Base-by-base conservation (phyloP, 2,329 filamentous ascomycete genomes). In the Aspergillus persii region DNA sequence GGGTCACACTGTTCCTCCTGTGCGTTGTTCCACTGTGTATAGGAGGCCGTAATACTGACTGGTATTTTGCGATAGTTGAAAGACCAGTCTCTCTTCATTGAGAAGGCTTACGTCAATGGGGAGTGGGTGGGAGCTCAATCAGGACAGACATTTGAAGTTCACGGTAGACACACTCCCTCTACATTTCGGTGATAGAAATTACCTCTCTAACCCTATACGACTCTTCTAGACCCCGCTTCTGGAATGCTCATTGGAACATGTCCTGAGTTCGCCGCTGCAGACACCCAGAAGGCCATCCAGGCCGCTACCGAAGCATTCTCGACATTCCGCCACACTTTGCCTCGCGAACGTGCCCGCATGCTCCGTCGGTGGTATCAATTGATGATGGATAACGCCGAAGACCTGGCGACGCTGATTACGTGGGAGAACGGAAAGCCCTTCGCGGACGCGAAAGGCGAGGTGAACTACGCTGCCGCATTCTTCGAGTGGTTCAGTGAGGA, bases 81-180 rank as follows among this genome's bases (percentile, higher is more conserved):
- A 71, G 90, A 94, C 68, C 85, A 86, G 39, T 91, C 89, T 27
- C 84, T 99, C 61, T 85, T 98, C 70, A 97, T 96, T 80, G 86
- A 89, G 67, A 85, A 93, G 73, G 79, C 87, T 70, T 97, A 94
- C 73, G 88, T 98, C 71, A 94, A 99, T 74, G 95, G 95, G 70
- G 85, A 96, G 84, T 99, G 93, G 91, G 85, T 96, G 62, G 83
- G 84, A 68, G 91, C 94, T 67, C 86, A 87, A 71, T 96, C 92
- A 0, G 91, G 92, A 72, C 88, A 96, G 84, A 96, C 92, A 50
- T 99, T 98, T 76, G 88, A 95, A 74, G 91, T 97, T 61, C 83
- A 85, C 64, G 89, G 87, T 89, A 77, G 64, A 71, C 39, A 41
- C 15, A 33, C n/a, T 50, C 49, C 3, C 8, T 8, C 27, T 26